These are phyloP conservation scores for Termitomyces sp. DNA, from an alignment of 768 basidiomycete genomes.

Conservation along the genomic window DNA sequence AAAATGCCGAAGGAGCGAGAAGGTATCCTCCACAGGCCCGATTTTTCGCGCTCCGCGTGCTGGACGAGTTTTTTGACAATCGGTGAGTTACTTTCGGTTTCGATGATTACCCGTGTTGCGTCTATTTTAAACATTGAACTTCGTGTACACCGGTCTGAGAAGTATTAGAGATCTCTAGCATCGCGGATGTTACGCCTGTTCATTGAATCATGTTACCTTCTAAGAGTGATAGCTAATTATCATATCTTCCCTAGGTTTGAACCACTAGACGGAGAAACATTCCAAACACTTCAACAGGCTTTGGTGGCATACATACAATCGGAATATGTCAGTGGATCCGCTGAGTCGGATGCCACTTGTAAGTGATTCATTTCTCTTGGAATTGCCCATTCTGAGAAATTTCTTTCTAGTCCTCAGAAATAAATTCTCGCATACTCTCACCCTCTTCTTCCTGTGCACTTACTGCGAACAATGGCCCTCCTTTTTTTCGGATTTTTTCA, in stretches of 20 bases:
- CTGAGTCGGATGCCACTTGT: slow-evolving; percentile 82
- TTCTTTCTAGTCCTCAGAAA: slow-evolving; percentile 72
- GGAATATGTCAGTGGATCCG: slow-evolving; percentile 82
- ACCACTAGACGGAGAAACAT: slow-evolving; percentile 63
- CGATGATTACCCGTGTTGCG: slow-evolving; percentile 4
- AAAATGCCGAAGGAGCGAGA: slow-evolving; percentile 51
- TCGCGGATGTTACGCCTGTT: not conserved
- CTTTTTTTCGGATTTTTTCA: slow-evolving; percentile 76
- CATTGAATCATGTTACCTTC: not conserved
- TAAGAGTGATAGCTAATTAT: slow-evolving; percentile 2
- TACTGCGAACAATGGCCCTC: slow-evolving; percentile 84
- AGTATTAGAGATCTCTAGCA: not conserved
- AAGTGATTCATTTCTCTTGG: slow-evolving; percentile 27
- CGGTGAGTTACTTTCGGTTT: slow-evolving; percentile 45
- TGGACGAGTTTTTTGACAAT: slow-evolving; percentile 81
- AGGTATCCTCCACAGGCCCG: slow-evolving; percentile 69
- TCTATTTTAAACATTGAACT: not conserved
- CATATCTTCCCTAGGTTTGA: slow-evolving; percentile 41
- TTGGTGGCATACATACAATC: slow-evolving; percentile 79
- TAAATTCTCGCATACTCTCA: slow-evolving; percentile 90
- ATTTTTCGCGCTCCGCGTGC: slow-evolving; percentile 74
- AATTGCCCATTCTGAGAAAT: slow-evolving; percentile 7
- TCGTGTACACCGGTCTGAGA: not conserved
- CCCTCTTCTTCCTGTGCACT: slow-evolving; percentile 82
- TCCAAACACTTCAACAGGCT: slow-evolving; percentile 68